Evolutionary conservation across 164 flowering plant genomes (phyloP), one percentile per base, ranked within the genome.

Genomic region (Piper longum): DNA sequence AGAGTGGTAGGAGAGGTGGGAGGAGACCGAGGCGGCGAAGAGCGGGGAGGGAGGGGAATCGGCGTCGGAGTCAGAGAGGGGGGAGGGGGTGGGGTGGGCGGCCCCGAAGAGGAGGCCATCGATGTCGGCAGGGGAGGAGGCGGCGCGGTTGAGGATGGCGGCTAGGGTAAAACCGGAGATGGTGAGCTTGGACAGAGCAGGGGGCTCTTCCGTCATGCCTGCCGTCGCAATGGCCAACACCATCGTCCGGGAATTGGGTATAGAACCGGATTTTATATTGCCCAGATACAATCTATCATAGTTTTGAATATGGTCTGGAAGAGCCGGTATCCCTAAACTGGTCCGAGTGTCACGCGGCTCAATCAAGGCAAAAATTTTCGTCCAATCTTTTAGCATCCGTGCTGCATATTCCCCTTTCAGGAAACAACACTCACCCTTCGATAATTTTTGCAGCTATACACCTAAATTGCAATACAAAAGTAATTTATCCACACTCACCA

Each of bases 21-120:
- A 66, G 54, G 86, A 80, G 73, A 87, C 41, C 62, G 81, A 80
- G 75, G 89, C 85, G 74, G 75, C 61, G 65, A 77, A 71, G 56
- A 66, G 40, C 12, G 78, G 54, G 4, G 78, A 18, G 59, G 67
- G 43, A 48, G 77, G 39, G 60, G 82, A 42, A 42, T 76, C 39
- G 40, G 82, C 19, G 57, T 78, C 76, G 71, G 88, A 93, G 74
- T 85, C 93, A 70, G 84, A 70, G 66, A 86, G 96, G 81, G 65
- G 44, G 83, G 71, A 41, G 76, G 56, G 67, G 74, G 61, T 54
- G 70, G 68, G 51, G 83, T 5, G 16, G 72, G 85, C 76, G 76
- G 79, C 80, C 75, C 97, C 98, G 83, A 86, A 90, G 68, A 93
- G 79, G 59, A 85, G 82, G 59, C 98, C 98, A 66, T 84, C 86